A percentile compares a stretch with the other conserved stretches of the same genome.
Evolutionary conservation across 441 rosid genomes (phyloP).

Genomic region (Erysimum pusillum): DNA sequence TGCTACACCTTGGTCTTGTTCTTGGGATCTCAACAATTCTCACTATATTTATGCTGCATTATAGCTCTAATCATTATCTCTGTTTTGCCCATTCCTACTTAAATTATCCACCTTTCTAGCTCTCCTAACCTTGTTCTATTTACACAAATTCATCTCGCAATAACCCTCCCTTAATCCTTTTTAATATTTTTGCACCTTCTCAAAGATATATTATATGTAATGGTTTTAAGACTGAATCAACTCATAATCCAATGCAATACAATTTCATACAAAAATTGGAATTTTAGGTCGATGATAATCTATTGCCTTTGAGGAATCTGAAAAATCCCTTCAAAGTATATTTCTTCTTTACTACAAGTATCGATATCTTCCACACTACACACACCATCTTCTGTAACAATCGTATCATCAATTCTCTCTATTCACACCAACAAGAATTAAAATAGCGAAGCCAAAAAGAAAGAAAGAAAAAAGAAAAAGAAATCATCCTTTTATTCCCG

Average conservation of each 20-base stretch:
- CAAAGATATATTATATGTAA: too few species aligned
- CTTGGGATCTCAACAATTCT: slow-evolving; percentile 75
- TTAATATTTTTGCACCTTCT: too few species aligned
- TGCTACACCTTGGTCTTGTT: slow-evolving; percentile 87
- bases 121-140: too few species aligned
- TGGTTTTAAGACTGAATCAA: too few species aligned
- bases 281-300: background rate
- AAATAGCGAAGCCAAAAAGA: slow-evolving; percentile 32
- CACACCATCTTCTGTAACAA: slow-evolving; percentile 44
- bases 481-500: slow-evolving; percentile 28
- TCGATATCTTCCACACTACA: slow-evolving; percentile 43
- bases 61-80: too few species aligned
- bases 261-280: too few species aligned
- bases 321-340: slow-evolving; percentile 32
- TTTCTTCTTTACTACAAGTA: slow-evolving; percentile 40
- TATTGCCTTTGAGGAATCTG: slow-evolving; percentile 25
- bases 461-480: background rate
- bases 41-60: slow-evolving; percentile 77
- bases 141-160: too few species aligned
- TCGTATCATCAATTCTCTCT: slow-evolving; percentile 44
- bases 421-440: slow-evolving; percentile 53
- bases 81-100: too few species aligned
- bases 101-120: too few species aligned
- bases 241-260: too few species aligned
- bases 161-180: too few species aligned